Evolutionary conservation across 1,284 basidiomycete species (phyloP).

Genomic region (Leccinum proximum): DNA sequence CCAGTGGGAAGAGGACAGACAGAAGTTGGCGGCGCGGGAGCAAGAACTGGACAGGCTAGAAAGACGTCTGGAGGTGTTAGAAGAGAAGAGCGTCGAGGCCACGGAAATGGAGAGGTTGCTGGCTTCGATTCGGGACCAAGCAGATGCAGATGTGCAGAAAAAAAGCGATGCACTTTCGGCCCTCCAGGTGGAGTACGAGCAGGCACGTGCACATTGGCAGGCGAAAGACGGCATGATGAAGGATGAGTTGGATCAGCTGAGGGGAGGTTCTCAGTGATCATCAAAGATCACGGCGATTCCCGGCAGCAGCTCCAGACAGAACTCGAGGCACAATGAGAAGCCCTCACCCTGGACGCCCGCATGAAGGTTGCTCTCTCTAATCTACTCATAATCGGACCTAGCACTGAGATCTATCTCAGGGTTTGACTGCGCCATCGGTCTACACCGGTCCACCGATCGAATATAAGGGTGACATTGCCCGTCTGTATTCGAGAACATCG

Average conservation of each 20-base stretch:
- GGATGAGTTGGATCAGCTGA: slow-evolving; percentile 42
- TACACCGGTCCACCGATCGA: slow-evolving; percentile 34
- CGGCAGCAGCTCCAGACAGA: slow-evolving; percentile 49
- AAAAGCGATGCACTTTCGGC: slow-evolving; percentile 49
- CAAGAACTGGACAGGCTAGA: slow-evolving; percentile 45
- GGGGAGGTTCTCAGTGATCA: slow-evolving; percentile 38
- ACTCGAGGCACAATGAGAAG: slow-evolving; percentile 46
- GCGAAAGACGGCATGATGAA: slow-evolving; percentile 51
- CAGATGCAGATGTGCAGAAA: slow-evolving; percentile 36
- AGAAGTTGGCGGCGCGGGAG: slow-evolving; percentile 40
- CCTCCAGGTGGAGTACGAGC: slow-evolving; percentile 49
- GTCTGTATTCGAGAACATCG: too few relatives aligned
- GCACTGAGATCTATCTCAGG: slow-evolving; percentile 17
- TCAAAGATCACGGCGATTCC: slow-evolving; percentile 47
- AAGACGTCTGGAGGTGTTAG: slow-evolving; percentile 41
- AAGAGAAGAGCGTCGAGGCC: slow-evolving; percentile 41
- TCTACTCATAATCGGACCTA: slow-evolving; percentile 3
- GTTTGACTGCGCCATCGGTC: slow-evolving; percentile 21
- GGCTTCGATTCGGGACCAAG: slow-evolving; percentile 33
- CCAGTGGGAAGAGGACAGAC: slow-evolving; percentile 53
- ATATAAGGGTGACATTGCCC: slow-evolving; percentile 48
- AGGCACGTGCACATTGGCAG: slow-evolving; percentile 53
- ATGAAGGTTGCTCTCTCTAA: slow-evolving; percentile 37
- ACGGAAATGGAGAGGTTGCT: slow-evolving; percentile 39
- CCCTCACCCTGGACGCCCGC: slow-evolving; percentile 39